Base-by-base conservation (phyloP, 148 eudicot species). In the Fagopyrum esculentum region DNA sequence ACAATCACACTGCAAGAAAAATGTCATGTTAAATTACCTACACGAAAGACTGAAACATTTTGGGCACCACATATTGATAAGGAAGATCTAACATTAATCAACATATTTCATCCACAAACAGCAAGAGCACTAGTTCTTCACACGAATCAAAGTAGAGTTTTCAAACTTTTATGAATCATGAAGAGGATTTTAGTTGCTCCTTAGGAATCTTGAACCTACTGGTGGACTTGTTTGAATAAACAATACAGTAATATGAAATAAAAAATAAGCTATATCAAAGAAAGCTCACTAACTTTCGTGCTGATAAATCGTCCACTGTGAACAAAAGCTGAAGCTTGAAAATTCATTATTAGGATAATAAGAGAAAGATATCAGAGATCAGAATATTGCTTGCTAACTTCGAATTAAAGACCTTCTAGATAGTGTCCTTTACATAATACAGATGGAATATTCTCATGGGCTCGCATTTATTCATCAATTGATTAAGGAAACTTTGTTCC, bases 1-100 rank as follows among this genome's bases (percentile, higher is more conserved):
- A 85, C 83, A 55, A 85, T 85, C 61, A 85, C 88, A 78, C 88
- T 85, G 80, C 86, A 85, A 74, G 48, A 17, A 11, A 74, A 17
- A 0, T 66, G 47, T 55, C 55, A 47, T 47, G 51, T 45, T 19
- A 7, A 71, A 71, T n/a, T 26, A 46, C 26, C 52, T 45, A 49
- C 30, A 45, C 19, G 47, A 29, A 71, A 47, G 35, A 71, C 43
- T n/a, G 54, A 17, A 45, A 71, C 54, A 3, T 17, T 48, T n/a
- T 8, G 40, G 30, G 73, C 40, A 35, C 9, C 45, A 64, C 46
- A 43, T 12, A 10, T 1, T 71, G 73, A n/a, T 16, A 46, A 71
- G 46, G 73, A 45, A 44, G 73, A 44, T 45, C 35, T 71, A 48
- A 46, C 13, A 71, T 22, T 43, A 40, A 40, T 11, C 10, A 12